Percentiles rank a stretch among this genome's conserved stretches.
These are phyloP conservation scores for Dionaea muscipula DNA, from an alignment of 179 eudicot species.

Conservation along the genomic window DNA sequence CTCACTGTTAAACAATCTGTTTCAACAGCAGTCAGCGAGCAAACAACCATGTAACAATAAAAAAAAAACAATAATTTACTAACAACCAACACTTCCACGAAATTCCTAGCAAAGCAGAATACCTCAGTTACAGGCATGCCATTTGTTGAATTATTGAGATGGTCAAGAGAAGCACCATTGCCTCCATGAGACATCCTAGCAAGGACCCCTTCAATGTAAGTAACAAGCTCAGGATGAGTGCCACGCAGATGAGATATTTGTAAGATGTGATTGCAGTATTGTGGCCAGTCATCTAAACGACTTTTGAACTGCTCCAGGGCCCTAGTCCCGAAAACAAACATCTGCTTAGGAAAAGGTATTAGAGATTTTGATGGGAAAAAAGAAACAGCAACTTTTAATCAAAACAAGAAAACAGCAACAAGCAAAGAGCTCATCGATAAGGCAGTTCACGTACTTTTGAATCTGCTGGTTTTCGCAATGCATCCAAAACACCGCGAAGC, in stretches of 20 bases:
- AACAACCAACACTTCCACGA: not conserved
- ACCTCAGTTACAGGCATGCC: conserved; percentile 34
- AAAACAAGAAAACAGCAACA: conserved; percentile 3
- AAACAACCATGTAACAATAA: no score
- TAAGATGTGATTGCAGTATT: conserved; percentile 82
- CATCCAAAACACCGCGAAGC: conserved; percentile 81
- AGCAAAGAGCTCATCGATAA: not conserved
- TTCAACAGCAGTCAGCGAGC: no score
- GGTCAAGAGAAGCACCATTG: conserved; percentile 44
- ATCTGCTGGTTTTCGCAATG: conserved; percentile 79
- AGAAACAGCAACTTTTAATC: no score
- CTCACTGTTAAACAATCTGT: no score
- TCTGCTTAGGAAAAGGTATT: conserved; percentile 32
- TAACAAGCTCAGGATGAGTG: conserved; percentile 66
- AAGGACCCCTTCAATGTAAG: conserved; percentile 68
- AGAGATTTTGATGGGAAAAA: not conserved
- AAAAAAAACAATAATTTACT: no score
- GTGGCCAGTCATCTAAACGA: conserved; percentile 93
- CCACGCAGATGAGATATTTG: conserved; percentile 90
- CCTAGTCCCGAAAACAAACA: conserved; percentile 81
- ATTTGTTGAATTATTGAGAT: conserved; percentile 33
- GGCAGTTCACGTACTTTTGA: conserved; percentile 47
- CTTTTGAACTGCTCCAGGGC: conserved; percentile 84
- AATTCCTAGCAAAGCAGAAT: conserved; percentile 12
- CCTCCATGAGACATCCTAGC: conserved; percentile 50